Evolutionary conservation across 164 flowering plant species (phyloP), one percentile per base, ranked within the genome.

Genomic region (Santalum album): DNA sequence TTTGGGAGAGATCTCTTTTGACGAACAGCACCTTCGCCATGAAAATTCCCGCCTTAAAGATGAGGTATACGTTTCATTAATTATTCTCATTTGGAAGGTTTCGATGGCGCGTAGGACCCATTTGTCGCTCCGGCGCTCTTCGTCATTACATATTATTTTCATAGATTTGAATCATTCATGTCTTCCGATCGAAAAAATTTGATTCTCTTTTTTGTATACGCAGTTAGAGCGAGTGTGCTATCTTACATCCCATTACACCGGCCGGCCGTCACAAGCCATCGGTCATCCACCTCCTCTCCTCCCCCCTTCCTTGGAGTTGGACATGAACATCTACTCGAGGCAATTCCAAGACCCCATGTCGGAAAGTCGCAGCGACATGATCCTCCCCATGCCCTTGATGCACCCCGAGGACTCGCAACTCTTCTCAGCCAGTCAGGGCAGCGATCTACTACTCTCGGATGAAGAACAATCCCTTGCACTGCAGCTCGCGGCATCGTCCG

Each of bases 21-120:
- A 92, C 49, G 96, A 86, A 36, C 96, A 84, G 51, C 82, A 87
- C 22, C 78, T 92, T 46, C 87, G 97, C 3, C 55, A 83, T 14
- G 97, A 89, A 65, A 92, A 92, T 75, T 89, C 90, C 1, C 65
- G 91, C 2, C 95, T 92, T 70, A 84, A 84, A 63, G 96, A 89
- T 21, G 96, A 92, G 97, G 99, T 91, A 54, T 5, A 4, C 6
- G 6, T 5, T 6, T 15, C 21, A n/a, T 2, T 3, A 0, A 0
- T 15, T 43, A 1, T n/a, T n/a, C 4, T n/a, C 6, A n/a, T 19
- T 7, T n/a, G 12, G 7, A 7, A n/a, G 21, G 6, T n/a, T n/a
- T 15, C 46, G 4, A n/a, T n/a, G 0, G 21, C n/a, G n/a, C n/a
- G n/a, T n/a, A n/a, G n/a, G n/a, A n/a, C n/a, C n/a, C n/a, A n/a